Evolutionary conservation across 805 yeast species (phyloP).

Genomic region (Candida awuae): DNA sequence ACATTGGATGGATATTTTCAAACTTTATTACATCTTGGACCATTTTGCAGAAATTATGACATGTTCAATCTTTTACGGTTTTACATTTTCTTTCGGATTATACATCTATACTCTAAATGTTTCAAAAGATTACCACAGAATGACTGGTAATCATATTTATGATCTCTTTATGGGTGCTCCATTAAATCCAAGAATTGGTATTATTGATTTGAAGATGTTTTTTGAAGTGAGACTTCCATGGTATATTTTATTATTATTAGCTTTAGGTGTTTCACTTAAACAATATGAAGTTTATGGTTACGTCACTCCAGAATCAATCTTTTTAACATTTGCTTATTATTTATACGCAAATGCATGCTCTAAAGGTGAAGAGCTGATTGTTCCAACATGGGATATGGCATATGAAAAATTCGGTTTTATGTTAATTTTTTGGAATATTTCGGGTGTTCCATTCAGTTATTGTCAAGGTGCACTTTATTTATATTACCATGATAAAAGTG

Average conservation of each 20-base stretch:
- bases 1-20: conserved; percentile 71
- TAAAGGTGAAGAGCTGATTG: conserved; percentile 95
- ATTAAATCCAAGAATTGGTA: conserved; percentile 89
- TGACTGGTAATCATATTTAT: conserved; percentile 86
- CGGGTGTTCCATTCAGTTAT: conserved; percentile 97
- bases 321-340: conserved; percentile 80
- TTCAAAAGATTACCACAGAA: conserved; percentile 72
- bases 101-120: conserved; percentile 60
- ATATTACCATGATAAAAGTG: conserved; percentile 74
- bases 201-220: conserved; percentile 90
- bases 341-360: conserved; percentile 94
- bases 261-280: conserved; percentile 64
- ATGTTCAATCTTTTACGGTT: conserved; percentile 77
- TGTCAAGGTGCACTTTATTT: conserved; percentile 87
- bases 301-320: conserved; percentile 66
- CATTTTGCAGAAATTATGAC: conserved; percentile 89
- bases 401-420: conserved; percentile 99
- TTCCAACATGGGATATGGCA: conserved; percentile 99
- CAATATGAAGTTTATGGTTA: conserved; percentile 80
- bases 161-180: conserved; percentile 98
- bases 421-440: conserved; percentile 97
- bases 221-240: conserved; percentile 97
- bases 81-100: conserved; percentile 55
- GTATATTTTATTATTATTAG: conserved; percentile 78
- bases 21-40: conserved; percentile 67